These are phyloP conservation scores for Jaltomata sinuosa DNA, from an alignment of 257 asterid species.

Conservation along the genomic window DNA sequence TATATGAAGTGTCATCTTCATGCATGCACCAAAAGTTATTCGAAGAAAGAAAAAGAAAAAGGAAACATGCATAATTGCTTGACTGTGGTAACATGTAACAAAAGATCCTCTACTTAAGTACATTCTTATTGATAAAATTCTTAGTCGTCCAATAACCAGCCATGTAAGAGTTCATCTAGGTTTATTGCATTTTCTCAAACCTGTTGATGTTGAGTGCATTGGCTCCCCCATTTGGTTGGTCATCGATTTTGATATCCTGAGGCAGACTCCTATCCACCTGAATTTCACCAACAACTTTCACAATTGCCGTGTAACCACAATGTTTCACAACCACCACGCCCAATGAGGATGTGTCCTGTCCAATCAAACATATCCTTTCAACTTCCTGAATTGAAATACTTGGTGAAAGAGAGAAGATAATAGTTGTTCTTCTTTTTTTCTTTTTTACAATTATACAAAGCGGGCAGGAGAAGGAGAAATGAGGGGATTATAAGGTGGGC, in stretches of 20 bases:
- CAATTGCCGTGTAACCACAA: conserved; percentile 79
- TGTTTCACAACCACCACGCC: conserved; percentile 67
- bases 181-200: conserved; percentile 19
- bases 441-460: not conserved
- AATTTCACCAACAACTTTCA: conserved; percentile 60
- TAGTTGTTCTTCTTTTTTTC: too few species aligned
- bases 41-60: not conserved
- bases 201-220: conserved; percentile 91
- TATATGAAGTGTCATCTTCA: not conserved
- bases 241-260: conserved; percentile 58
- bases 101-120: not conserved
- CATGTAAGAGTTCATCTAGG: not conserved
- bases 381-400: conserved; percentile 4
- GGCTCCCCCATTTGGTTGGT: conserved; percentile 91
- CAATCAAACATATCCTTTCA: conserved; percentile 13
- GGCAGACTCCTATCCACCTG: conserved; percentile 35
- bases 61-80: not conserved
- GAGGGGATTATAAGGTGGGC: not conserved
- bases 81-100: not conserved
- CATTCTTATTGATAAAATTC: not conserved
- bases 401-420: not conserved
- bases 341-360: conserved; percentile 83
- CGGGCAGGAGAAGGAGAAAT: not conserved
- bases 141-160: not conserved
- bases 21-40: not conserved